These are phyloP conservation scores for Tolypocladium pustulatum DNA, from an alignment of 2,329 filamentous ascomycete species.

Conservation along the genomic window DNA sequence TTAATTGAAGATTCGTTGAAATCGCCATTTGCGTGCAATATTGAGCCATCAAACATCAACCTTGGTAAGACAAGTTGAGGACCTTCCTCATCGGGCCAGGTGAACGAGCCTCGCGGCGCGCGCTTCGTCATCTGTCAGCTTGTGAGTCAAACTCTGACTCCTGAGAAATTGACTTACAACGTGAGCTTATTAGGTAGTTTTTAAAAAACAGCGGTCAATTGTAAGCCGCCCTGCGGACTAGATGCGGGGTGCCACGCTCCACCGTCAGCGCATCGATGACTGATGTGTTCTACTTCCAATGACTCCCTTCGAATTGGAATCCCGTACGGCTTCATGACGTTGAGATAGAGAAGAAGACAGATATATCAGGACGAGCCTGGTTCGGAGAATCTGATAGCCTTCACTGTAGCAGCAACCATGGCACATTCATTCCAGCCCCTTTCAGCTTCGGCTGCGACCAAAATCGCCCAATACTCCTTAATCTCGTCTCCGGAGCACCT, in stretches of 20 bases:
- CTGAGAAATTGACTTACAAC: background rate
- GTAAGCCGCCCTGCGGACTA: too few species aligned
- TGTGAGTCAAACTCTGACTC: background rate
- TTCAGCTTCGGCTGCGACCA: background rate
- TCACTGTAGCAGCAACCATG: background rate
- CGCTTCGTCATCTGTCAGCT: background rate
- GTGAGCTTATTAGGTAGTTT: background rate
- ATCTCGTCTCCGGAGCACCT: conserved; percentile 1
- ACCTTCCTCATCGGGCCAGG: background rate
- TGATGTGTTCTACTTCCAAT: background rate
- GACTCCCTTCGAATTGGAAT: background rate
- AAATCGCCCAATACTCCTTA: background rate
- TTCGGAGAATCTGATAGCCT: too few species aligned
- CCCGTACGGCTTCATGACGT: background rate
- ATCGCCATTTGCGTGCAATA: background rate
- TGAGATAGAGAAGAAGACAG: background rate
- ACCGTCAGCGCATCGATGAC: background rate
- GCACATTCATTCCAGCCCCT: background rate
- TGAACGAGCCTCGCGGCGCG: background rate
- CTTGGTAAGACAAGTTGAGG: background rate
- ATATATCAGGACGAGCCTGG: background rate
- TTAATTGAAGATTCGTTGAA: background rate
- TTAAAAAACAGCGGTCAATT: background rate
- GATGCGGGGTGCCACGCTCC: background rate
- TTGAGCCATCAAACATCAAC: background rate